A percentile compares a stretch with the other conserved stretches of the same genome.
Conservation (phyloP, 129 eudicot species). For the Ambrosia trifida region DNA sequence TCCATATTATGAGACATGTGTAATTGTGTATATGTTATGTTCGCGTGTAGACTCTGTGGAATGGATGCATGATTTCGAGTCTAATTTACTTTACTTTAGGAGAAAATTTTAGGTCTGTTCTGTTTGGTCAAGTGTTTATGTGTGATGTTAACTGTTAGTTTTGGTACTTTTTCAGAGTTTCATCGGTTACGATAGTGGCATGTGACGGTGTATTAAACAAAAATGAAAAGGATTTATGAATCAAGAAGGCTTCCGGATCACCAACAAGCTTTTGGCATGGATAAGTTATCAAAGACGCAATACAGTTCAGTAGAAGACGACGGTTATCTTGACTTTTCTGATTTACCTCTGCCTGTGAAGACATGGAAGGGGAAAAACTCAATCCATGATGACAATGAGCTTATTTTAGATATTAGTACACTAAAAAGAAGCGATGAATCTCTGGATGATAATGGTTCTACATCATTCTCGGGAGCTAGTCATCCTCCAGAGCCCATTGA, state of each 20-base stretch:
- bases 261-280: constrained; percentile 29
- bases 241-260: constrained; percentile 40
- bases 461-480: constrained; percentile 75
- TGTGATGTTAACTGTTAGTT: constrained; percentile 12
- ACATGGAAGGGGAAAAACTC: constrained; percentile 58
- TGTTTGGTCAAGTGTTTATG: constrained; percentile 5
- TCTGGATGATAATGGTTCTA: constrained; percentile 54
- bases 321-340: constrained; percentile 25
- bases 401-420: constrained; percentile 50
- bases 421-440: constrained; percentile 51
- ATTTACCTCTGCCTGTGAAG: constrained; percentile 30
- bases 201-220: constrained; percentile 38
- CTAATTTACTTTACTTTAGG: background rate
- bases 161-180: constrained; percentile 18
- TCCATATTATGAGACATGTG: background rate
- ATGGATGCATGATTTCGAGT: background rate
- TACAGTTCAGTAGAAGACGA: constrained; percentile 37
- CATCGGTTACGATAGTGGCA: background rate
- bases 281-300: constrained; percentile 33
- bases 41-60: too few relatives aligned
- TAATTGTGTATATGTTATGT: background rate
- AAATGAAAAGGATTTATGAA: constrained; percentile 53
- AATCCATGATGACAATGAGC: constrained; percentile 46
- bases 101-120: background rate
- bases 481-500: constrained; percentile 85